Conservation (phyloP, 306 rosid species). For the Begonia loranthoides region DNA sequence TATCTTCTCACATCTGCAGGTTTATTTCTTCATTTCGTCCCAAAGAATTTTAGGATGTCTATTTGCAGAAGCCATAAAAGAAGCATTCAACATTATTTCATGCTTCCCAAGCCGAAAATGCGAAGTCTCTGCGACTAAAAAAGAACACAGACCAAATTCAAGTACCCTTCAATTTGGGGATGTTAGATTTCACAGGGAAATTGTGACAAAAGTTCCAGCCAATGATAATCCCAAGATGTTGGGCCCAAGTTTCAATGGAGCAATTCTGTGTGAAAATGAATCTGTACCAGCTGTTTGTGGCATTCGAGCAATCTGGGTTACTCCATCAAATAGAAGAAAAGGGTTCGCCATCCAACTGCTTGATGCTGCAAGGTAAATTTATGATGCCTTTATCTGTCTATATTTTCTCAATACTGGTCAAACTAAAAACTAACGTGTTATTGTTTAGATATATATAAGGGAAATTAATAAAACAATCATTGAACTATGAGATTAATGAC, state of each 20-base stretch:
- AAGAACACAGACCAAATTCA: conserved; percentile 14
- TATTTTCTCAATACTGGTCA: neutral
- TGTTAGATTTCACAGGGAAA: conserved; percentile 54
- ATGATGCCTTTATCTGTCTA: neutral
- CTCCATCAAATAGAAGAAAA: conserved; percentile 66
- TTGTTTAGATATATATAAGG: too few species aligned
- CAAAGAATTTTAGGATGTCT: conserved; percentile 51
- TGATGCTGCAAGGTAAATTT: conserved; percentile 58
- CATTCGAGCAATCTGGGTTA: conserved; percentile 78
- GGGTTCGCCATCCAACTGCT: conserved; percentile 51
- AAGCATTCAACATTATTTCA: conserved; percentile 54
- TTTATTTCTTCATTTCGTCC: conserved; percentile 47
- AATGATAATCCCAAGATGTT: conserved; percentile 16
- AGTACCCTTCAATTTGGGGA: conserved; percentile 53
- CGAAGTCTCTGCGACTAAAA: conserved; percentile 11
- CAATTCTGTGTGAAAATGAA: conserved; percentile 40
- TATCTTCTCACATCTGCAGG: conserved; percentile 18
- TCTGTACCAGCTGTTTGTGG: conserved; percentile 61
- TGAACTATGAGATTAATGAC: too few species aligned
- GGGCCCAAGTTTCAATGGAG: conserved; percentile 26
- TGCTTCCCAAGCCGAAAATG: conserved; percentile 15
- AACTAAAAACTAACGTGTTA: neutral
- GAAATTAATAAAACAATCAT: too few species aligned
- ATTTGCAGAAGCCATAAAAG: conserved; percentile 53
- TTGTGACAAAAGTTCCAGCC: conserved; percentile 19